Percentiles rank a stretch among this genome's conserved stretches.
Conservation (phyloP, 1,284 basidiomycete genomes). For the Ceratobasidium theobromae region DNA sequence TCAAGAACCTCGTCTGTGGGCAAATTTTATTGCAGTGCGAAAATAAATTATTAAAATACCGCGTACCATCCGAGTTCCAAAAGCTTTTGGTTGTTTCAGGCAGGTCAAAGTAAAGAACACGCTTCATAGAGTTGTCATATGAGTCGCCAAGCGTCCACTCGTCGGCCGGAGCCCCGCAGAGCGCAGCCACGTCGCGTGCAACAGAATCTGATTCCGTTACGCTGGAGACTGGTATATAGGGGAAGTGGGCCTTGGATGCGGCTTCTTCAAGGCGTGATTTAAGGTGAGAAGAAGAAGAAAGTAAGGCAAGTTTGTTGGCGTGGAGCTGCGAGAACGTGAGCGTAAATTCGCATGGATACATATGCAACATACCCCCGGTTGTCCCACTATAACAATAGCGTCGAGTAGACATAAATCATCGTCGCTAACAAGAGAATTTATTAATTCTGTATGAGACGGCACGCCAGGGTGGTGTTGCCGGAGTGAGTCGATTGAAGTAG, state of each 20-base stretch:
- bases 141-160: not conserved
- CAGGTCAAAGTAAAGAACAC: not conserved
- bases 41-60: not conserved
- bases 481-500: not conserved
- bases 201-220: not conserved
- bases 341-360: not conserved
- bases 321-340: slow-evolving; percentile 17
- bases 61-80: slow-evolving; percentile 1
- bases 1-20: not conserved
- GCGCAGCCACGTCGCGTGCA: slow-evolving; percentile 2
- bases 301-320: slow-evolving; percentile 20
- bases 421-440: not conserved
- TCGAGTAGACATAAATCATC: slow-evolving; percentile 26
- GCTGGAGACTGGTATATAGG: slow-evolving; percentile 15
- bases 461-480: not conserved
- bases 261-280: not conserved
- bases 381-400: slow-evolving; percentile 30
- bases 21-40: not conserved
- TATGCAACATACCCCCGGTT: slow-evolving; percentile 28
- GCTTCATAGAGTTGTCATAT: not conserved
- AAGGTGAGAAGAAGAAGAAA: slow-evolving; percentile 6
- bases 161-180: not conserved
- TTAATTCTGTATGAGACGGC: not conserved
- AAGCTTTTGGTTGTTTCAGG: not conserved
- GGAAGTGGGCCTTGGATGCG: slow-evolving; percentile 25